Conservation (phyloP, 805 yeast genomes). For the Scheffersomyces lignosus region DNA sequence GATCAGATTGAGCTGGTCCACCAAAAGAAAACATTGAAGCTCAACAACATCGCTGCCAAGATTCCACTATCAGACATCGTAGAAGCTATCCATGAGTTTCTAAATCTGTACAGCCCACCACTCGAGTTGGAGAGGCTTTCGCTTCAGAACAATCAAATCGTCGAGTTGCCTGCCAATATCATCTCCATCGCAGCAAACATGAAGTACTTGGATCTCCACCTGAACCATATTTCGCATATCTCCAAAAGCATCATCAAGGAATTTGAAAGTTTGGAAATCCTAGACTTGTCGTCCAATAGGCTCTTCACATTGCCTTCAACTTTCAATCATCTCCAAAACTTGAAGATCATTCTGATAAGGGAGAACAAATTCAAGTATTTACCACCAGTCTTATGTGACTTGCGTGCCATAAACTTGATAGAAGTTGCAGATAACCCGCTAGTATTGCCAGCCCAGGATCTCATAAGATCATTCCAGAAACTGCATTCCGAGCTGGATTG, state of each 20-base stretch:
- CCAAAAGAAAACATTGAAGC: slow-evolving; percentile 12
- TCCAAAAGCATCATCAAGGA: slow-evolving; percentile 44
- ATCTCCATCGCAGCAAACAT: slow-evolving; percentile 41
- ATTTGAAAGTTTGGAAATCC: slow-evolving; percentile 52
- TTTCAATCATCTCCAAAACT: slow-evolving; percentile 32
- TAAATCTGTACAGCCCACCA: slow-evolving; percentile 11
- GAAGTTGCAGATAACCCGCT: slow-evolving; percentile 66
- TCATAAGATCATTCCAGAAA: slow-evolving; percentile 32
- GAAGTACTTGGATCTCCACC: slow-evolving; percentile 65
- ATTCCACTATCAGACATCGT: slow-evolving; percentile 6
- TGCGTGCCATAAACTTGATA: slow-evolving; percentile 53
- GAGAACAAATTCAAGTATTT: slow-evolving; percentile 57
- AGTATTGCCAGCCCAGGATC: slow-evolving; percentile 44
- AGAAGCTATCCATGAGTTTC: slow-evolving; percentile 12
- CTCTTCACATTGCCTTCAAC: slow-evolving; percentile 46
- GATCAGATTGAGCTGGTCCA: slow-evolving; percentile 14
- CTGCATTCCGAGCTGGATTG: slow-evolving; percentile 45
- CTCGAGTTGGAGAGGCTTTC: slow-evolving; percentile 47
- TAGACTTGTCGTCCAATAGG: slow-evolving; percentile 63
- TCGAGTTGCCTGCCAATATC: slow-evolving; percentile 49
- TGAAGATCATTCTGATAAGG: slow-evolving; percentile 61
- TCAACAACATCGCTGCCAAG: slow-evolving; percentile 5
- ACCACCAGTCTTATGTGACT: slow-evolving; percentile 51
- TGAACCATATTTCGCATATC: slow-evolving; percentile 53
- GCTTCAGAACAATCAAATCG: slow-evolving; percentile 51